Evolutionary conservation across 129 eudicot genomes (phyloP).

Genomic region (Mikania micrantha): DNA sequence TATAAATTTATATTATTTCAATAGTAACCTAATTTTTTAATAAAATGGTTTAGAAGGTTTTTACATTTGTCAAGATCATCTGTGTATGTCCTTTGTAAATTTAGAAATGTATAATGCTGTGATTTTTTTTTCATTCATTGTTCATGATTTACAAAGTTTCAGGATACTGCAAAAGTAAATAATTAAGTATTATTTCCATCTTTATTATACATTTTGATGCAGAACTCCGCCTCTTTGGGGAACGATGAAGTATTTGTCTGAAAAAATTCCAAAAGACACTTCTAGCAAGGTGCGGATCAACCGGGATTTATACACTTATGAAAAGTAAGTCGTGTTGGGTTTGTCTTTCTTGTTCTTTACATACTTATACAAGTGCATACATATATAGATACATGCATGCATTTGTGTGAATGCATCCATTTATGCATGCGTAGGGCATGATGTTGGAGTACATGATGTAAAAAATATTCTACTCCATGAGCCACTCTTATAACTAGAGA

Average conservation of each 20-base stretch:
- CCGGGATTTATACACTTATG: constrained; percentile 68
- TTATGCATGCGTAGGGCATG: neutral
- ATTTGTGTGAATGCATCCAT: neutral
- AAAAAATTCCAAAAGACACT: constrained; percentile 94
- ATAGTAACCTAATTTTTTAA: neutral
- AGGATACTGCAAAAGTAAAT: neutral
- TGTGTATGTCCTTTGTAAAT: neutral
- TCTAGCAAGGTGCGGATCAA: constrained; percentile 96
- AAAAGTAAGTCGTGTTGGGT: constrained; percentile 56
- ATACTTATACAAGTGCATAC: neutral
- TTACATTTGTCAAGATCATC: neutral
- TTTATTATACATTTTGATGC: constrained; percentile 28
- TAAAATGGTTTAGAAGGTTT: neutral
- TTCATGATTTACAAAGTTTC: neutral
- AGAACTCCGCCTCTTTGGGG: constrained; percentile 99
- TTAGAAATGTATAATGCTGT: neutral
- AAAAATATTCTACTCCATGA: neutral
- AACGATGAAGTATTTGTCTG: constrained; percentile 88
- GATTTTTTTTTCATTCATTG: neutral
- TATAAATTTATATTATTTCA: neutral
- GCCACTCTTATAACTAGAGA: neutral
- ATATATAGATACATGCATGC: neutral
- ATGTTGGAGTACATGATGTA: neutral
- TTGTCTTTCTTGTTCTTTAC: neutral
- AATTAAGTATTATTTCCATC: neutral